These are phyloP conservation scores for Encephalitozoon cuniculi DNA, from an alignment of 371 early-diverging fungal species.

Conservation along the genomic window DNA sequence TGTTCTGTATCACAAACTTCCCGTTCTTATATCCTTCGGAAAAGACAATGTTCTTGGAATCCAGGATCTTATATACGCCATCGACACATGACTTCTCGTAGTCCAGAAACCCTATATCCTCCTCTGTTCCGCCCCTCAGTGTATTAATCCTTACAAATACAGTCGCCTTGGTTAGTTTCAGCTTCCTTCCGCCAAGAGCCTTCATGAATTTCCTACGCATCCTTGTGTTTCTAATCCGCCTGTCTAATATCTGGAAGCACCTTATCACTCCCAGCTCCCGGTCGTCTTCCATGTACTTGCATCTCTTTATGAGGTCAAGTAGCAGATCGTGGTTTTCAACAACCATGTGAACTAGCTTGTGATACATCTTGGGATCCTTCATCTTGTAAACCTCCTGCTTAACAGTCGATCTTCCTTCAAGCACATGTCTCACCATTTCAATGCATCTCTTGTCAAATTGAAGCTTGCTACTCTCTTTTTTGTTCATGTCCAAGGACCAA, in stretches of 20 bases:
- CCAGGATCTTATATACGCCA: constrained; percentile 51
- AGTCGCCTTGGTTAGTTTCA: not conserved
- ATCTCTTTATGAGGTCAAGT: constrained; percentile 29
- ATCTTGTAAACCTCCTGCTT: constrained; percentile 56
- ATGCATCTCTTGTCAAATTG: constrained; percentile 53
- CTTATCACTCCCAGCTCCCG: constrained; percentile 27
- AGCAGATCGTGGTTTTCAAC: constrained; percentile 45
- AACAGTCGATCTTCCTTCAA: constrained; percentile 43
- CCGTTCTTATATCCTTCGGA: constrained; percentile 33
- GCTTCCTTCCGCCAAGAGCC: constrained; percentile 4
- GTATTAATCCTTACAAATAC: constrained; percentile 53
- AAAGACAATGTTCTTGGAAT: constrained; percentile 33
- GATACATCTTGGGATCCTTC: constrained; percentile 49
- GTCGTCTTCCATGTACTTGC: constrained; percentile 29
- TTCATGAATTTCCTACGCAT: constrained; percentile 43
- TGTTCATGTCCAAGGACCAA: not conserved
- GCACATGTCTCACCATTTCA: constrained; percentile 51
- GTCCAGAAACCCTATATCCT: constrained; percentile 27
- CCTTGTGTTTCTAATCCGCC: constrained; percentile 46
- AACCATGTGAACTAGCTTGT: constrained; percentile 49
- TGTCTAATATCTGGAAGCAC: constrained; percentile 53
- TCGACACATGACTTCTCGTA: constrained; percentile 43
- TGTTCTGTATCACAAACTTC: constrained; percentile 55
- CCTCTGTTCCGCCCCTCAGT: constrained; percentile 23
- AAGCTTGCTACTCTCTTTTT: not conserved